A percentile compares a stretch with the other conserved stretches of the same genome.
These are phyloP conservation scores for Hymenoscyphus repandus DNA, from an alignment of 2,329 filamentous ascomycete species.

Conservation along the genomic window DNA sequence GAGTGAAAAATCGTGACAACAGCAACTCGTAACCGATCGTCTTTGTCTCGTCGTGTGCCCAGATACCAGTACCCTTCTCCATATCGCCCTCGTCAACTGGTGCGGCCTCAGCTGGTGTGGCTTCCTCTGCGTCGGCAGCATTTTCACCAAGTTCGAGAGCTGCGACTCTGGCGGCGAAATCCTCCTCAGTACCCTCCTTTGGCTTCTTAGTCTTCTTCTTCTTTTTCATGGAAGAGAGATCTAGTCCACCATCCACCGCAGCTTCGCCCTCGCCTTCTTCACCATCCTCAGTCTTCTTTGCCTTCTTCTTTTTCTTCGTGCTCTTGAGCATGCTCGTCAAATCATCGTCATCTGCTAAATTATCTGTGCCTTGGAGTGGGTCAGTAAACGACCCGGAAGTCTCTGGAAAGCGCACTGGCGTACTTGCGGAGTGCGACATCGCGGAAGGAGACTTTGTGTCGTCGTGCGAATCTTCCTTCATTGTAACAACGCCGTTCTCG, in stretches of 20 bases:
- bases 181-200: conserved; percentile 31
- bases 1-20: conserved; percentile 87
- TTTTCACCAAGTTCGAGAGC: conserved; percentile 29
- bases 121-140: conserved; percentile 22
- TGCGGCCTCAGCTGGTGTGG: conserved; percentile 18
- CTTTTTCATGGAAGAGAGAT: conserved; percentile 35
- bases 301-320: conserved; percentile 83
- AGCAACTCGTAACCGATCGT: conserved; percentile 80
- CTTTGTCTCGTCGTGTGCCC: conserved; percentile 31
- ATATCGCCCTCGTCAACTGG: conserved; percentile 30
- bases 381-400: conserved; percentile 53
- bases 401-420: conserved; percentile 47
- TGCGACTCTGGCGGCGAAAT: conserved; percentile 31
- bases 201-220: conserved; percentile 34
- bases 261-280: conserved; percentile 48
- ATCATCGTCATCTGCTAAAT: conserved; percentile 41
- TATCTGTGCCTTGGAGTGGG: conserved; percentile 34
- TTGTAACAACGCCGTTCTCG: conserved; percentile 78
- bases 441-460: conserved; percentile 71
- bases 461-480: conserved; percentile 63
- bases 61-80: conserved; percentile 35
- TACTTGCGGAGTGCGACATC: conserved; percentile 70
- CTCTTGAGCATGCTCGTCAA: conserved; percentile 64
- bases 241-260: conserved; percentile 43
- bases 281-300: conserved; percentile 56